A percentile compares a stretch with the other conserved stretches of the same genome.
Conservation (phyloP, 805 yeast species). For the Yarrowia sp. region DNA sequence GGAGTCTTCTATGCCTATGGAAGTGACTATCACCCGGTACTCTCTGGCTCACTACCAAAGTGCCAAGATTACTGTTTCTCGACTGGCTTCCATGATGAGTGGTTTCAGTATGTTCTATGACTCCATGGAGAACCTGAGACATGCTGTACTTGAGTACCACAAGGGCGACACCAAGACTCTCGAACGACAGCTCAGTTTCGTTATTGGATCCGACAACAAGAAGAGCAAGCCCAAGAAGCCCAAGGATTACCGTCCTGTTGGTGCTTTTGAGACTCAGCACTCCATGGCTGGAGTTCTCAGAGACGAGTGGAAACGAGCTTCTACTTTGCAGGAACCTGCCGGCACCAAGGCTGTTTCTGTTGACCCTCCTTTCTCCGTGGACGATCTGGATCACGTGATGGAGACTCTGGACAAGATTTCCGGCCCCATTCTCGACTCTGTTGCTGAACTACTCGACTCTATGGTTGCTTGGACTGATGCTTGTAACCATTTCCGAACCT, state of each 20-base stretch:
- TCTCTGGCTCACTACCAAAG: not conserved
- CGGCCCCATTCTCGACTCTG: not conserved
- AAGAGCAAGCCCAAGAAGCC: not conserved
- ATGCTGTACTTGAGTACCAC: conserved; percentile 29
- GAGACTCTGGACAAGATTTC: conserved; percentile 3
- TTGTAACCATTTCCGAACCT: conserved; percentile 33
- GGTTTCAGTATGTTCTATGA: conserved; percentile 21
- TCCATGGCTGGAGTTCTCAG: conserved; percentile 20
- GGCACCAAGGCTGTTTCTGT: not conserved
- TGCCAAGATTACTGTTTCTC: conserved; percentile 1
- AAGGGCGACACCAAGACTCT: conserved; percentile 32
- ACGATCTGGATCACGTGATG: conserved; percentile 3
- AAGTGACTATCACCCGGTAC: conserved; percentile 31
- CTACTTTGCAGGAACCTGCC: not conserved
- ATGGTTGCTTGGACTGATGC: conserved; percentile 33
- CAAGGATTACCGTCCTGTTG: conserved; percentile 31
- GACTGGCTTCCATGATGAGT: conserved; percentile 8
- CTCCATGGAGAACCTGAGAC: conserved; percentile 27
- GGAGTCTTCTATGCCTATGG: conserved; percentile 31
- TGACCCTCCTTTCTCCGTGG: not conserved
- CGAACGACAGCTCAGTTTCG: conserved; percentile 29
- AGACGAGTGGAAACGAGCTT: conserved; percentile 9
- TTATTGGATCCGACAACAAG: not conserved
- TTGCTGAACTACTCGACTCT: conserved; percentile 29
- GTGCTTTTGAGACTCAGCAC: conserved; percentile 32